Percentiles rank a stretch among this genome's conserved stretches.
Conservation (phyloP, 2,329 filamentous ascomycete species). For the Penicillium sp. region DNA sequence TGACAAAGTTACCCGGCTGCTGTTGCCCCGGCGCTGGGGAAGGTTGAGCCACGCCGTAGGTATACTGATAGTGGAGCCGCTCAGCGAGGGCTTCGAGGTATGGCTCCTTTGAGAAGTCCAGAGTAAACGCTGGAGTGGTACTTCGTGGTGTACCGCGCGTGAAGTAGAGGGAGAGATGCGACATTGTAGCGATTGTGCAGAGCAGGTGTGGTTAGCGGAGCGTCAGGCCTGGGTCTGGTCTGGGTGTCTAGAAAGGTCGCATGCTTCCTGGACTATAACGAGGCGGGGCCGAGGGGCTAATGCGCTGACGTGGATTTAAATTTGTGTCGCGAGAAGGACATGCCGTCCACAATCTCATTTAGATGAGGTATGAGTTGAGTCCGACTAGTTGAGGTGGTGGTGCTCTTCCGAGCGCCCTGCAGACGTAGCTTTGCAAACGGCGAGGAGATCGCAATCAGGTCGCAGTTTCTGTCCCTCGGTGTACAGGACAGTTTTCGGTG, state of each 20-base stretch:
- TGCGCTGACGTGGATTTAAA: not conserved
- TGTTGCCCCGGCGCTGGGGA: not conserved
- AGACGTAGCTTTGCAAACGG: not conserved
- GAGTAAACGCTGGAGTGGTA: not conserved
- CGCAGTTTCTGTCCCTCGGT: not conserved
- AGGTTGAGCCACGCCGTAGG: not conserved
- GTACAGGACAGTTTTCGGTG: too few relatives aligned
- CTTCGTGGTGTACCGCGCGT: not conserved
- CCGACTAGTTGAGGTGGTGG: not conserved
- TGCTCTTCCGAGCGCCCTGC: not conserved
- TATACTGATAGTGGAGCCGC: conserved; percentile 4
- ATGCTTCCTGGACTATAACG: not conserved
- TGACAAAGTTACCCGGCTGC: not conserved
- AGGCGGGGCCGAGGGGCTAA: too few relatives aligned
- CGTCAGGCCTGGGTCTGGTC: not conserved
- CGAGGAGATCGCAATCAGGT: not conserved
- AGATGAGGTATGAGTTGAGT: not conserved
- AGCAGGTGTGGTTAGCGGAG: not conserved
- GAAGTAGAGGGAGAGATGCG: conserved; percentile 2
- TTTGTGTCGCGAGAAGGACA: not conserved
- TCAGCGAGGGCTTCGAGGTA: not conserved
- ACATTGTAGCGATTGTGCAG: not conserved
- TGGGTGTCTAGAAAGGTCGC: not conserved
- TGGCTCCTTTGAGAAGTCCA: conserved; percentile 1
- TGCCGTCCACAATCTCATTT: not conserved